Percentiles rank a stretch among this genome's conserved stretches.
phyloP scores from a whole-genome alignment of 805 yeast genomes.

The Yarrowia sp. region DNA sequence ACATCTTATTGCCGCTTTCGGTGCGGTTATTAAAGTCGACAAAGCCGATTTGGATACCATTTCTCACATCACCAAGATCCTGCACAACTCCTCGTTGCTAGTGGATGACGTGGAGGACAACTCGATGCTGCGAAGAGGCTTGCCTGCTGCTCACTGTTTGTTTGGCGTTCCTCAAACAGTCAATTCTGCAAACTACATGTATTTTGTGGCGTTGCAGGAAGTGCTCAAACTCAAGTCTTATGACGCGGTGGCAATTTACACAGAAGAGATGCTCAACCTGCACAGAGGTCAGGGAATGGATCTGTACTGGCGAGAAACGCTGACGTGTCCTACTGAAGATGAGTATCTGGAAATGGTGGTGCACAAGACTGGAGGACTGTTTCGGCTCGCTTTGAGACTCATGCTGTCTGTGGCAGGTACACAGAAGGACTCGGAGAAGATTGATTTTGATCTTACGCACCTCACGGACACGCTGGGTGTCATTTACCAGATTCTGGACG shows the following conservation, averaged over 20 bases:
- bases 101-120: constrained; percentile 89
- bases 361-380: constrained; percentile 87
- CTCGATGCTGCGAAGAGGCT: constrained; percentile 69
- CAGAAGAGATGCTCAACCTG: constrained; percentile 73
- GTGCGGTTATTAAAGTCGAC: constrained; percentile 50
- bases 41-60: constrained; percentile 43
- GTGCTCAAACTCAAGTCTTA: constrained; percentile 42
- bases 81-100: constrained; percentile 65
- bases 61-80: constrained; percentile 51
- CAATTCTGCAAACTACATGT: constrained; percentile 79
- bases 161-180: constrained; percentile 79
- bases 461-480: constrained; percentile 77
- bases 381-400: constrained; percentile 67
- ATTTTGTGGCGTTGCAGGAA: constrained; percentile 64
- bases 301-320: constrained; percentile 78
- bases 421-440: constrained; percentile 15
- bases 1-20: constrained; percentile 52
- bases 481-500: constrained; percentile 83
- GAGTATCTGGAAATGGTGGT: constrained; percentile 78
- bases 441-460: constrained; percentile 45
- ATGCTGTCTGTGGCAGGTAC: constrained; percentile 46
- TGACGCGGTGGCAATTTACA: constrained; percentile 45
- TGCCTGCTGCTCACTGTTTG: constrained; percentile 71
- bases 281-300: constrained; percentile 92
- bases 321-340: constrained; percentile 54